Base-by-base conservation (phyloP, 2,329 filamentous ascomycete genomes). In the Elsinoe perseae region DNA sequence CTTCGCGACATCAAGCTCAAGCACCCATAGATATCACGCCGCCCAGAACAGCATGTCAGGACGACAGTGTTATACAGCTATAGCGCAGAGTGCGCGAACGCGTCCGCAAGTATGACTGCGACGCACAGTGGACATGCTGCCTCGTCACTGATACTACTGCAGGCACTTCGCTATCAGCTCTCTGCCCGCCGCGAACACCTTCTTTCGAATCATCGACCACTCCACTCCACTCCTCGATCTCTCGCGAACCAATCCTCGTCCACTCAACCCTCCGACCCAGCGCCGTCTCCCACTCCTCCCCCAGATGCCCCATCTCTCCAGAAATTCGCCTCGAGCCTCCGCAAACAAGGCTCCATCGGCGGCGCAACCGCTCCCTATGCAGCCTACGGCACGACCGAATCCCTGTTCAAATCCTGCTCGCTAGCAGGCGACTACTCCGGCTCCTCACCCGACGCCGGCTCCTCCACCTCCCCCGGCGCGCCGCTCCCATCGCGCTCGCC, bases 321-420 rank as follows among this genome's bases (percentile, higher is more conserved):
- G 44, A 61, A 59, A 34, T 52, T 62, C 48, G 61, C 62, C 14
- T 53, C 54, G 14, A 28, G 44, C 32, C 53, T 63, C 50, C 57
- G 57, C 18, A 52, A 62, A 36, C 48, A 62, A 21, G 57, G 53
- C 44, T 40, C 60, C 50, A 57, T 61, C 65, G 66, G 64, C 48
- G 40, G 21, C 23, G 70, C 74, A 1, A 78, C 77, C 7, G 82
- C 85, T 64, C 83, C 82, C 10, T 96, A 96, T 69, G 80, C 86
- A 56, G 87, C 90, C 30, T 87, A 93, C 67, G 85, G 83, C 58
- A 82, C 83, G 52, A 93, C 89, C 23, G 85, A 95, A 73, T 76
- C 80, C 57, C 76, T 96, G 57, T 91, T 89, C 75, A 84, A 86
- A 67, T 79, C 82, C 60, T 95, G 89, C 72, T 80, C 84, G 7